These are phyloP conservation scores for Plasmopara muralis DNA, from an alignment of 352 stramenopile genomes.

Conservation along the genomic window DNA sequence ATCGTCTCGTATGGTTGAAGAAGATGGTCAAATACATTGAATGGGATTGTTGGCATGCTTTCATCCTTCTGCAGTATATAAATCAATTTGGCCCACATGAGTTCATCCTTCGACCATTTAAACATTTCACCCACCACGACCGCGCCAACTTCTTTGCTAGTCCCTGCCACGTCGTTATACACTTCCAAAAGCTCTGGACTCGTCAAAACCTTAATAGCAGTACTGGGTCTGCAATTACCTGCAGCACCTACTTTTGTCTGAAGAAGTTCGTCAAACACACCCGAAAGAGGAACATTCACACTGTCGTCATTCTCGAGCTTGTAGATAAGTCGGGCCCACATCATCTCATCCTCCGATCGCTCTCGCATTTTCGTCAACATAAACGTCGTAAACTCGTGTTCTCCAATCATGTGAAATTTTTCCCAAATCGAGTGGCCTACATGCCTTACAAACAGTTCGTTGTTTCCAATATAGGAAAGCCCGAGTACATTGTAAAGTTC, in stretches of 20 bases:
- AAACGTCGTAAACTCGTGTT: not conserved
- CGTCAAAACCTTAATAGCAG: not conserved
- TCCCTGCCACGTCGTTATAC: not conserved
- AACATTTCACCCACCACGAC: not conserved
- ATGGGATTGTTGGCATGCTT: not conserved
- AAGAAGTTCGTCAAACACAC: not conserved
- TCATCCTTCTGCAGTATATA: not conserved
- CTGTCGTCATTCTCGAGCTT: not conserved
- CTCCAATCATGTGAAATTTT: not conserved
- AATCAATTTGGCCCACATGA: not conserved
- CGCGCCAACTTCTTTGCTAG: not conserved
- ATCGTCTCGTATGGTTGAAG: not conserved
- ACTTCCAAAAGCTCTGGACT: not conserved
- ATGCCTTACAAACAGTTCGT: not conserved
- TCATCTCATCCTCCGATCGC: not conserved
- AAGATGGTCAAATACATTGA: not conserved
- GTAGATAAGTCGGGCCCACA: not conserved
- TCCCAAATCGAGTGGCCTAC: not conserved
- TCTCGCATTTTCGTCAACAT: not conserved
- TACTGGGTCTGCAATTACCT: not conserved
- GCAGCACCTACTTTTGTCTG: not conserved
- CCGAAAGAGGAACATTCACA: not conserved
- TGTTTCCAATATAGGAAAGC: not conserved
- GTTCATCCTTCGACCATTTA: not conserved
- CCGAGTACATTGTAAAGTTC: not conserved